These are phyloP conservation scores for Ceriops decandra DNA, from an alignment of 345 rosid species.

Conservation along the genomic window DNA sequence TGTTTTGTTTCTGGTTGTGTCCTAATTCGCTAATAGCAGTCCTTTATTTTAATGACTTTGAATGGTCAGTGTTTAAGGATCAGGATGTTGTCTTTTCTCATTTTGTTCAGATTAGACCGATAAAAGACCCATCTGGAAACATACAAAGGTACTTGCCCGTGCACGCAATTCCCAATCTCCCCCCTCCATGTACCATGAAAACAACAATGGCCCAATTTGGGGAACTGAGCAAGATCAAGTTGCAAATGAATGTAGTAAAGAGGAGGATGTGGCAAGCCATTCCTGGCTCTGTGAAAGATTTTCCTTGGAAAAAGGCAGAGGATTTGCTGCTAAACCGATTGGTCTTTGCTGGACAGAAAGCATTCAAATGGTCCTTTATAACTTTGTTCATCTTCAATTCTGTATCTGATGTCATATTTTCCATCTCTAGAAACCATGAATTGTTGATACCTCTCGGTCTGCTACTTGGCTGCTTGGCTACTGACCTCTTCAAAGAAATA, in stretches of 20 bases:
- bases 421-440: conserved; percentile 39
- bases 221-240: conserved; percentile 26
- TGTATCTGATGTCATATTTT: conserved; percentile 37
- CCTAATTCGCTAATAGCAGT: neutral
- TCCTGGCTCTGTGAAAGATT: conserved; percentile 31
- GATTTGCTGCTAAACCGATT: conserved; percentile 22
- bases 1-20: too few species aligned
- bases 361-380: conserved; percentile 39
- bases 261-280: conserved; percentile 35
- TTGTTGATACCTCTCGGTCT: conserved; percentile 48
- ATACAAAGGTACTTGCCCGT: conserved; percentile 13
- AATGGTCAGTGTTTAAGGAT: neutral
- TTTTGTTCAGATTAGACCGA: conserved; percentile 26
- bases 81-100: neutral
- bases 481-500: conserved; percentile 41
- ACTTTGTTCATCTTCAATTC: conserved; percentile 22
- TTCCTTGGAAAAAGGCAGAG: conserved; percentile 45
- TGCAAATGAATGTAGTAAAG: conserved; percentile 17
- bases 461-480: conserved; percentile 35
- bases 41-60: neutral
- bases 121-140: conserved; percentile 13
- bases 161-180: neutral
- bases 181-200: conserved; percentile 21
- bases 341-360: conserved; percentile 25
- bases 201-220: conserved; percentile 28